Evolutionary conservation across 345 rosid species (phyloP), one percentile per base, ranked within the genome.

Genomic region (Eucalyptus cloeziana): DNA sequence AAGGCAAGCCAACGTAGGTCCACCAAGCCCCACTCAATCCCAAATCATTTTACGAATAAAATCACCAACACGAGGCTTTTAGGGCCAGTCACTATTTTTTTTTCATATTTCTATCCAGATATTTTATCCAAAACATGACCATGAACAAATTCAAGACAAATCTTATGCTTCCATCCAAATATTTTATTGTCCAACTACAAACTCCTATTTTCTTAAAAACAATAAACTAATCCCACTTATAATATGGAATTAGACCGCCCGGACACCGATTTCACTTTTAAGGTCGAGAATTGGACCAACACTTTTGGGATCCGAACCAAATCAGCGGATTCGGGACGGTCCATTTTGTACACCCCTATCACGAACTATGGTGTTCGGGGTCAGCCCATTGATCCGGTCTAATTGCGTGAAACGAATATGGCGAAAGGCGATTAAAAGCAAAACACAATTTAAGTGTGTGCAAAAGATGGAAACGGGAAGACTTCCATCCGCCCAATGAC

Each of bases 301-400:
- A 21, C 10, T 52, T 52, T 52, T 0, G 25, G 25, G 58, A 52
- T 52, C 56, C 10, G 0, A 10, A 52, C 24, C 56, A 52, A 52
- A 52, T 52, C 56, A 19, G 0, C 24, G 1, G 56, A 52, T 52
- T 52, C 56, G 1, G 0, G 10, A 52, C 2, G 0, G 25, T 52
- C 25, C 25, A 52, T 8, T 21, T 21, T 52, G 25, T 52, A 52
- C 9, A 2, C 58, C 10, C 24, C 58, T 52, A 56, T 56, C 30
- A 6, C 8, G 21, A 71, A 33, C 6, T 37, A 17, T 8, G 80
- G 21, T 31, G 45, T 43, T 37, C 2, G 0, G 45, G 43, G 25
- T 24, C 6, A 7, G 14, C 81, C 45, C 45, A 71, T 33, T 19
- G 24, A 71, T 71, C 81, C 3, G 27, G 81, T 33, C 81, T 71